These are phyloP conservation scores for Cryptococcus neoformans DNA, from an alignment of 1,284 basidiomycete species.

Conservation along the genomic window DNA sequence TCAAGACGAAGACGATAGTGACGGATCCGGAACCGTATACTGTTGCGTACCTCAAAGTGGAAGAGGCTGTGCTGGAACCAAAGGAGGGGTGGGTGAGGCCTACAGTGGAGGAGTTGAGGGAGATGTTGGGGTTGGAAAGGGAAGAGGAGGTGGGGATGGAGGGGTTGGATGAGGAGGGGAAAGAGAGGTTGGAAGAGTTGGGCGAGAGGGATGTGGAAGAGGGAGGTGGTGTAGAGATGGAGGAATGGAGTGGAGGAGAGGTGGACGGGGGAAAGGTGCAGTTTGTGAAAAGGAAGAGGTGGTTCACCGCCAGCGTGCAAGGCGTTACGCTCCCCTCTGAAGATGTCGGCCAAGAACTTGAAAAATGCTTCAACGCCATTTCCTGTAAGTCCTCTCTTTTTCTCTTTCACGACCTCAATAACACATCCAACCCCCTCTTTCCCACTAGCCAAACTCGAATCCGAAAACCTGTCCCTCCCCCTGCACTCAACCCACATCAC, in stretches of 20 bases:
- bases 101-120: slow-evolving; percentile 24
- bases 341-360: slow-evolving; percentile 33
- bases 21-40: slow-evolving; percentile 58
- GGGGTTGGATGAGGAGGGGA: slow-evolving; percentile 26
- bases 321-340: slow-evolving; percentile 11
- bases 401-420: not conserved
- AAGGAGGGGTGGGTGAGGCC: slow-evolving; percentile 52
- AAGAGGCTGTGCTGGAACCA: slow-evolving; percentile 59
- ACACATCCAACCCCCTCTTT: too few species aligned
- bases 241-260: not conserved
- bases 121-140: slow-evolving; percentile 33
- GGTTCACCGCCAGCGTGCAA: slow-evolving; percentile 36
- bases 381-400: slow-evolving; percentile 25
- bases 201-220: not conserved
- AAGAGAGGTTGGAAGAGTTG: slow-evolving; percentile 21
- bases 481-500: slow-evolving; percentile 71
- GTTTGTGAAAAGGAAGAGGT: slow-evolving; percentile 27
- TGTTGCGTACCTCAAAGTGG: slow-evolving; percentile 82
- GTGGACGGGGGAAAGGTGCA: slow-evolving; percentile 4
- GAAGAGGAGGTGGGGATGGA: slow-evolving; percentile 15
- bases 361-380: slow-evolving; percentile 27
- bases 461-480: slow-evolving; percentile 56
- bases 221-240: not conserved
- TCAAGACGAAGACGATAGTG: slow-evolving; percentile 64
- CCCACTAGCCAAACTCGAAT: slow-evolving; percentile 55